Conservation (phyloP, 495 filamentous ascomycete species). For the Talaromyces borbonicus region DNA sequence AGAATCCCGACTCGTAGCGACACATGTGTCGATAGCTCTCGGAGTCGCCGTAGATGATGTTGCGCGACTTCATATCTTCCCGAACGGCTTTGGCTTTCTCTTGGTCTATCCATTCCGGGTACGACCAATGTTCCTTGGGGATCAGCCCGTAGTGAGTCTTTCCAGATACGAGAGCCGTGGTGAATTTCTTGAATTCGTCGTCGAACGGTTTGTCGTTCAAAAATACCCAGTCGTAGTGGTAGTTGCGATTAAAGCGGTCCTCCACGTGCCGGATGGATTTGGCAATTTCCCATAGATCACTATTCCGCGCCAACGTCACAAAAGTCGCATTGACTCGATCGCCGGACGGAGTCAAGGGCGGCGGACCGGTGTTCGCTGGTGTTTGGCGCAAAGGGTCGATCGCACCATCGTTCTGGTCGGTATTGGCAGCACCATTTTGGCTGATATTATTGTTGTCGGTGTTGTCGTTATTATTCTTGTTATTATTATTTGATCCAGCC, state of each 20-base stretch:
- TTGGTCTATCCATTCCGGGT: slow-evolving; percentile 76
- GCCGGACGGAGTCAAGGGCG: slow-evolving; percentile 39
- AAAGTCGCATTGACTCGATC: slow-evolving; percentile 91
- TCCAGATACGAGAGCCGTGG: slow-evolving; percentile 78
- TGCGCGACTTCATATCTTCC: slow-evolving; percentile 71
- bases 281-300: slow-evolving; percentile 92
- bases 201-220: slow-evolving; percentile 85
- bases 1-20: slow-evolving; percentile 87
- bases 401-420: slow-evolving; percentile 11
- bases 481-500: too few relatives aligned
- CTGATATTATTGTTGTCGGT: slow-evolving; percentile 5
- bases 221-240: slow-evolving; percentile 99
- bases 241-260: slow-evolving; percentile 93
- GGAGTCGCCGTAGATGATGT: slow-evolving; percentile 94
- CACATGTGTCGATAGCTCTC: slow-evolving; percentile 91
- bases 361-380: slow-evolving; percentile 31
- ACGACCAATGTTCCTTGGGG: slow-evolving; percentile 80
- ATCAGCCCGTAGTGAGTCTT: slow-evolving; percentile 83
- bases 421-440: too few relatives aligned
- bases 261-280: slow-evolving; percentile 90
- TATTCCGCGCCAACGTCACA: slow-evolving; percentile 87
- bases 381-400: slow-evolving; percentile 25
- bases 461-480: slow-evolving; percentile 20
- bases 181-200: slow-evolving; percentile 84
- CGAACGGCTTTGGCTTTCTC: slow-evolving; percentile 72